Evolutionary conservation across 192 early-diverging fungal genomes (phyloP).

Genomic region (Backusella psychrophila): DNA sequence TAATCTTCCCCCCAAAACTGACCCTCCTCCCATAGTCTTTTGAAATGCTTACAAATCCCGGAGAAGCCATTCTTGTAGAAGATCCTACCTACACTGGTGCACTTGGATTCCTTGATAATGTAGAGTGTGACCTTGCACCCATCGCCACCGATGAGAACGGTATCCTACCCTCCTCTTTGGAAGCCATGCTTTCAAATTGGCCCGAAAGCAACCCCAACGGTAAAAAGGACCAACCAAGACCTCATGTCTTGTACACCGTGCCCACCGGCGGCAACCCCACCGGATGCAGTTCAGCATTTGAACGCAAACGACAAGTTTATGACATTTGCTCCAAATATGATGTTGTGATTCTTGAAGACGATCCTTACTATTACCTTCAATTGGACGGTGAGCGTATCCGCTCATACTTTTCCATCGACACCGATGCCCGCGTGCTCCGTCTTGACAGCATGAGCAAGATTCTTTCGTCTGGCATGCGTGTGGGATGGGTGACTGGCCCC

Average conservation of each 20-base stretch:
- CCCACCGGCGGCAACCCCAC: slow-evolving; percentile 91
- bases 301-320: slow-evolving; percentile 79
- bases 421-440: slow-evolving; percentile 84
- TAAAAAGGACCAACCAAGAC: slow-evolving; percentile 35
- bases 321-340: slow-evolving; percentile 71
- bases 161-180: slow-evolving; percentile 57
- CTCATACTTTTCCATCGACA: slow-evolving; percentile 88
- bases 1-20: not conserved
- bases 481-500: slow-evolving; percentile 77
- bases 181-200: slow-evolving; percentile 46
- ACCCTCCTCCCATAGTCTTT: slow-evolving; percentile 22
- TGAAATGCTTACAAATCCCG: slow-evolving; percentile 50
- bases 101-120: slow-evolving; percentile 42
- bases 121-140: slow-evolving; percentile 44
- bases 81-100: slow-evolving; percentile 52
- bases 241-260: slow-evolving; percentile 68
- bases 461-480: slow-evolving; percentile 80
- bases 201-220: slow-evolving; percentile 15
- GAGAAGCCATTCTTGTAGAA: slow-evolving; percentile 48
- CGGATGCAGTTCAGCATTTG: slow-evolving; percentile 74
- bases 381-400: slow-evolving; percentile 31
- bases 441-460: slow-evolving; percentile 95
- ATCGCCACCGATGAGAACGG: slow-evolving; percentile 51
- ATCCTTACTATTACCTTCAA: slow-evolving; percentile 95
- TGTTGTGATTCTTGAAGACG: slow-evolving; percentile 90